Percentiles rank a stretch among this genome's conserved stretches.
phyloP scores from a whole-genome alignment of 495 filamentous ascomycete genomes.

The Xylaria flabelliformis region DNA sequence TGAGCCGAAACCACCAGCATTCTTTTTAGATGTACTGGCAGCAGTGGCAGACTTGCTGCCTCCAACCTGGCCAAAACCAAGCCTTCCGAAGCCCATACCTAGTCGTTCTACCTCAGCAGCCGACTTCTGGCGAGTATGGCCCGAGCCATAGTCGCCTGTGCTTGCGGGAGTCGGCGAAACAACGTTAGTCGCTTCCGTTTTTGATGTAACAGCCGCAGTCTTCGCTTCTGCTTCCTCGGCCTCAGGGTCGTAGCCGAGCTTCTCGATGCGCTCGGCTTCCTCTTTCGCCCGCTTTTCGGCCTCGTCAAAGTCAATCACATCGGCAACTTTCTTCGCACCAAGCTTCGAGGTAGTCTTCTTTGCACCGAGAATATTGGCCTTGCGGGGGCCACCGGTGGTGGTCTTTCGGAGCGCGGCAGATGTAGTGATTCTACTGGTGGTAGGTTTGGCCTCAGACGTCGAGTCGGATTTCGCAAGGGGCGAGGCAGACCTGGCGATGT shows the following conservation, averaged over 20 bases:
- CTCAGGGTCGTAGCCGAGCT: conserved; percentile 96
- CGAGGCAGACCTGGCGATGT: conserved; percentile 75
- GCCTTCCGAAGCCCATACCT: conserved; percentile 85
- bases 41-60: conserved; percentile 61
- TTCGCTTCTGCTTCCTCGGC: conserved; percentile 74
- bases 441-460: conserved; percentile 47
- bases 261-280: conserved; percentile 94
- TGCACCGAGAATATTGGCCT: conserved; percentile 82
- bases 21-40: conserved; percentile 72
- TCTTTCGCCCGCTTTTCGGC: conserved; percentile 97
- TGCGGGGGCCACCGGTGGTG: conserved; percentile 67
- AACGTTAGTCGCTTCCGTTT: conserved; percentile 62
- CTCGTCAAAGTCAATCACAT: conserved; percentile 92
- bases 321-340: conserved; percentile 87
- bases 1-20: conserved; percentile 85
- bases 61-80: conserved; percentile 91
- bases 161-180: conserved; percentile 77
- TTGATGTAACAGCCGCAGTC: conserved; percentile 51
- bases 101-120: conserved; percentile 81
- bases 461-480: conserved; percentile 71
- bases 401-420: conserved; percentile 80
- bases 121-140: conserved; percentile 63
- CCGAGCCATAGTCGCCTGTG: conserved; percentile 68
- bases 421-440: conserved; percentile 72
- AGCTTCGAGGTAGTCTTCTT: conserved; percentile 84